These are phyloP conservation scores for Aspergillus olivimuriae DNA, from an alignment of 495 filamentous ascomycete species.

Conservation along the genomic window DNA sequence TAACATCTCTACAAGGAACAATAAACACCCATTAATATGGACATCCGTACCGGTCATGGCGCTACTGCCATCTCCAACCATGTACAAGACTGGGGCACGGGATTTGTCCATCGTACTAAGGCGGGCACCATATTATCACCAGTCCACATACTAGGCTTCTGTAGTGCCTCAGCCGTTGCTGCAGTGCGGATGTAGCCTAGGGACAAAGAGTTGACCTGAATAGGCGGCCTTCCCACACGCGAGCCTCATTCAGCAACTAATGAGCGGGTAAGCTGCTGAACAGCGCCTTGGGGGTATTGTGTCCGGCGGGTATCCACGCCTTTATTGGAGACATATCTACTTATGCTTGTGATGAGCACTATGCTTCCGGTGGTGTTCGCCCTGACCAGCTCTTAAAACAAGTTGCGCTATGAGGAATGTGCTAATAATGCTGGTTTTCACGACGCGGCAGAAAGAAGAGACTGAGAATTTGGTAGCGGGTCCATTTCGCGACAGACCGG, in stretches of 20 bases:
- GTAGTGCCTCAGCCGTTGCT: constrained; percentile 9
- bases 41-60: constrained; percentile 67
- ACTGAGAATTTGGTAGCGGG: constrained; percentile 54
- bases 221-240: constrained; percentile 5
- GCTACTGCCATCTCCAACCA: constrained; percentile 61
- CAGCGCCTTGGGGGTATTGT: constrained; percentile 57
- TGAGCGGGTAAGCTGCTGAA: constrained; percentile 53
- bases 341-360: constrained; percentile 68
- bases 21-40: no score
- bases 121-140: constrained; percentile 50
- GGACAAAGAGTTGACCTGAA: constrained; percentile 30
- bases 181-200: constrained; percentile 32
- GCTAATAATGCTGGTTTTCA: constrained; percentile 62
- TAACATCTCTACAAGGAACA: no score
- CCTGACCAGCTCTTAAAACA: constrained; percentile 56
- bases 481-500: constrained; percentile 60
- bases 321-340: constrained; percentile 63
- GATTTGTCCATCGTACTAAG: constrained; percentile 66
- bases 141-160: constrained; percentile 51
- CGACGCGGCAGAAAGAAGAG: constrained; percentile 32
- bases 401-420: constrained; percentile 62
- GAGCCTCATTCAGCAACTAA: constrained; percentile 58
- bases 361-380: constrained; percentile 46
- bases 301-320: constrained; percentile 51
- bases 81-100: constrained; percentile 67